Conservation (phyloP, 202 grass and related monocot species). For the Schoenoplectus triqueter region DNA sequence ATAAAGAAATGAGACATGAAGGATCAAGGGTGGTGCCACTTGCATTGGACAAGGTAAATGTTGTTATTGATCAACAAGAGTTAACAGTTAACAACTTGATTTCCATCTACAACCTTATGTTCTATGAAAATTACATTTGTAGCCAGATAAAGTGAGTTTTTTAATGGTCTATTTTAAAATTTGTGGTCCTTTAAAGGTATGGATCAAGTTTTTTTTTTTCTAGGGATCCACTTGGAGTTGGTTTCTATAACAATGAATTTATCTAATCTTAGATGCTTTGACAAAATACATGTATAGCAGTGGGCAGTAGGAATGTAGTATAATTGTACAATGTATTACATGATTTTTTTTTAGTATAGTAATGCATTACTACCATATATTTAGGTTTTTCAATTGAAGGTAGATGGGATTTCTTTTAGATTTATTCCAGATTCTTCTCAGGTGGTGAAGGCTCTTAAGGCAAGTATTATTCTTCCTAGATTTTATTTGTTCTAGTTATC, state of each 20-base stretch:
- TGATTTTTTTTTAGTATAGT: background rate
- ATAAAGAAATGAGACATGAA: constrained; percentile 51
- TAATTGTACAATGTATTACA: background rate
- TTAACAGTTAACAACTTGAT: background rate
- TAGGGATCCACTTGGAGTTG: constrained; percentile 8
- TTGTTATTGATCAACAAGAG: background rate
- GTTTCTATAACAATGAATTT: background rate
- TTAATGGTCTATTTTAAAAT: background rate
- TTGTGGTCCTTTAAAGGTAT: background rate
- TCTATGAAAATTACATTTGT: background rate
- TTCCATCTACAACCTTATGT: background rate
- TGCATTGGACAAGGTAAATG: constrained; percentile 78
- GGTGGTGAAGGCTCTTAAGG: constrained; percentile 84
- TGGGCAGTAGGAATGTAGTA: background rate
- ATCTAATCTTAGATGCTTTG: background rate
- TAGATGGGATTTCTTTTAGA: constrained; percentile 78
- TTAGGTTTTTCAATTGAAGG: constrained; percentile 86
- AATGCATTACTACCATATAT: constrained; percentile 16
- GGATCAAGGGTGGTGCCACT: constrained; percentile 77
- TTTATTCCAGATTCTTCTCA: constrained; percentile 89
- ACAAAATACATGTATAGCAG: background rate
- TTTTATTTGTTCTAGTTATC: constrained; percentile 13
- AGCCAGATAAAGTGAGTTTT: background rate
- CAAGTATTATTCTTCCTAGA: constrained; percentile 36
- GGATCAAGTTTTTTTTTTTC: constrained; percentile 33